These are phyloP conservation scores for Colletotrichum horii DNA, from an alignment of 2,329 filamentous ascomycete species.

Conservation along the genomic window DNA sequence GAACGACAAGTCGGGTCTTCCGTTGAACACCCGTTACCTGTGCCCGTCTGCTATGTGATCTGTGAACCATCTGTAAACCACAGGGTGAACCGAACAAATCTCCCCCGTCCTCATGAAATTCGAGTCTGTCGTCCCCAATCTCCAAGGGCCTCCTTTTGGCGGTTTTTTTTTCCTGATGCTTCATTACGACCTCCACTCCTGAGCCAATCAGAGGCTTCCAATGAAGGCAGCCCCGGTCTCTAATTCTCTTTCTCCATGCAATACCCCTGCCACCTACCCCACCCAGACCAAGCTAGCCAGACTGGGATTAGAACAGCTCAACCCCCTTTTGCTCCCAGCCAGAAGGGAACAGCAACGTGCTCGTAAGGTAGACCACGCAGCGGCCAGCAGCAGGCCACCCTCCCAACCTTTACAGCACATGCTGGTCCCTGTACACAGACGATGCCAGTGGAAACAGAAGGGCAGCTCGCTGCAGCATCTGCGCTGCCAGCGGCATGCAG, in stretches of 20 bases:
- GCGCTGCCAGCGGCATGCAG: background rate
- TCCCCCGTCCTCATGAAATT: background rate
- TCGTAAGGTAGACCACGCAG: background rate
- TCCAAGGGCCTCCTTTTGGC: slow-evolving; percentile 19
- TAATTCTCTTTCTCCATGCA: slow-evolving; percentile 15
- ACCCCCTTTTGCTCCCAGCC: slow-evolving; percentile 14
- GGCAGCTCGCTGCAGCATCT: background rate
- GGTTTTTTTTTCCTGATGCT: slow-evolving; percentile 18
- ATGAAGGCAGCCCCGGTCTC: background rate
- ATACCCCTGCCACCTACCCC: background rate
- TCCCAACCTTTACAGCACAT: background rate
- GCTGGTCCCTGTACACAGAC: background rate
- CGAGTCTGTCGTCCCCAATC: slow-evolving; percentile 11
- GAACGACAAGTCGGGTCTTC: background rate
- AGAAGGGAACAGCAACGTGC: slow-evolving; percentile 11
- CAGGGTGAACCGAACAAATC: background rate
- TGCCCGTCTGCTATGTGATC: background rate
- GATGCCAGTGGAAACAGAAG: background rate
- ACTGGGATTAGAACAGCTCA: background rate
- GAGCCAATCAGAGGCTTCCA: background rate
- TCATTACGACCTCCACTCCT: slow-evolving; percentile 13
- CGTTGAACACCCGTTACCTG: background rate
- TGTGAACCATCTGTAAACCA: background rate
- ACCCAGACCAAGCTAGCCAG: background rate
- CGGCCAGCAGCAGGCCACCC: background rate